Base-by-base conservation (phyloP, 2,329 filamentous ascomycete genomes). In the Aspergillus felis region DNA sequence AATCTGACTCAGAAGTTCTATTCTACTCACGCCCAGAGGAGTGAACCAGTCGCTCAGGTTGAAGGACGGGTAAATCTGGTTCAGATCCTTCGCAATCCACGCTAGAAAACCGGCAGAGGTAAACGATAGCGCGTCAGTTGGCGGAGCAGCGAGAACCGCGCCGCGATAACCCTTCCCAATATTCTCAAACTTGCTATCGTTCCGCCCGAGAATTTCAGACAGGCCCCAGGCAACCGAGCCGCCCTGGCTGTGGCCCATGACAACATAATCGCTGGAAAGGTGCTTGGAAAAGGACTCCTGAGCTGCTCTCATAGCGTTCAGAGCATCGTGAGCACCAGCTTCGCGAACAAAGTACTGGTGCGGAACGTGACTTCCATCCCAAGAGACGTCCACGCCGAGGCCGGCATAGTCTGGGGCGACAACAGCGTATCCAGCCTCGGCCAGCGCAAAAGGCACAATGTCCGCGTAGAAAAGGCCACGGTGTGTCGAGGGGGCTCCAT, bases 171-270 rank as follows among this genome's bases (percentile, higher is more conserved):
- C 52, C 14, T 55, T 56, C 2, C 35, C 35, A 3, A 61, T 44
- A 27, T 61, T 51, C 4, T n/a, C 9, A 42, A 61, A 61, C 8
- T 42, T 32, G 17, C 27, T 4, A n/a, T 61, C 41, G 8, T 55
- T 55, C 38, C 53, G 53, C 35, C 28, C 59, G 6, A 63, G 58
- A 14, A 59, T 57, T 50, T 61, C 54, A 0, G 57, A 51, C 17
- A 60, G 42, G 12, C 57, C 66, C 80, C 80, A 82, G 0, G 76
- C 74, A 0, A 71, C 74, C 1, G 71, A 72, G 7, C 78, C 79
- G 24, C 80, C 81, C 65, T 82, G 77, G 10, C 74, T 78, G 57
- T 81, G 77, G 7, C 79, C 79, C 61, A 79, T 72, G 25, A 74
- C 68, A 17, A 81, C 76, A 55, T 80, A 83, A 0, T 74, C 61